phyloP scores from a whole-genome alignment of 495 filamentous ascomycete species.

The Annulohypoxylon stygium region DNA sequence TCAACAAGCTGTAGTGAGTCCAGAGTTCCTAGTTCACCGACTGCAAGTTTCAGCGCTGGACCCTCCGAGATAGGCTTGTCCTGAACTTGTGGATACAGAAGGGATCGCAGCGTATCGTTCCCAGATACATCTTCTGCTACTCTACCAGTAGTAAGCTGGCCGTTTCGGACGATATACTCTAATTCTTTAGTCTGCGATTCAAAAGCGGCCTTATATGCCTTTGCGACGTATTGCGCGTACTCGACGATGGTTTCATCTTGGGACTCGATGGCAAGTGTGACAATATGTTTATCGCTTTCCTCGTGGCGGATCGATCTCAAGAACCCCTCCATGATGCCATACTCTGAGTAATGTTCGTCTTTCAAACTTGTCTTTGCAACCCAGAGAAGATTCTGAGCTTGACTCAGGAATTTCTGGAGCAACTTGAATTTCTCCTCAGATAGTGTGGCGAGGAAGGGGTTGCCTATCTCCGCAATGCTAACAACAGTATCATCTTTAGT shows the following conservation, averaged over 20 bases:
- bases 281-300: slow-evolving; percentile 46
- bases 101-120: slow-evolving; percentile 34
- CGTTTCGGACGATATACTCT: slow-evolving; percentile 51
- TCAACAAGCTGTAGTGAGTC: slow-evolving; percentile 48
- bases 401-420: slow-evolving; percentile 55
- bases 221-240: slow-evolving; percentile 34
- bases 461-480: slow-evolving; percentile 61
- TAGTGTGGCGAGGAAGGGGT: slow-evolving; percentile 59
- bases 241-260: slow-evolving; percentile 6
- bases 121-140: slow-evolving; percentile 39
- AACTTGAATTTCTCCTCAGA: slow-evolving; percentile 46
- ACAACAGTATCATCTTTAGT: slow-evolving; percentile 53
- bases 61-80: slow-evolving; percentile 42
- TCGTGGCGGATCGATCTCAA: slow-evolving; percentile 50
- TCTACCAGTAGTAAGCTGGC: slow-evolving; percentile 45
- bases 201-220: slow-evolving; percentile 42
- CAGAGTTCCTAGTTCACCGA: slow-evolving; percentile 42
- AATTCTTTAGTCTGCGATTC: slow-evolving; percentile 38
- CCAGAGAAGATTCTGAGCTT: slow-evolving; percentile 51
- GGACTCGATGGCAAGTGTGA: slow-evolving; percentile 48
- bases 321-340: slow-evolving; percentile 46
- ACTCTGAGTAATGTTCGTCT: slow-evolving; percentile 43
- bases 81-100: slow-evolving; percentile 40
- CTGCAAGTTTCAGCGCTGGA: slow-evolving; percentile 41
- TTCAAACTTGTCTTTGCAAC: slow-evolving; percentile 32